phyloP scores from a whole-genome alignment of 2,329 filamentous ascomycete species.

The Gnomoniopsis sp. region DNA sequence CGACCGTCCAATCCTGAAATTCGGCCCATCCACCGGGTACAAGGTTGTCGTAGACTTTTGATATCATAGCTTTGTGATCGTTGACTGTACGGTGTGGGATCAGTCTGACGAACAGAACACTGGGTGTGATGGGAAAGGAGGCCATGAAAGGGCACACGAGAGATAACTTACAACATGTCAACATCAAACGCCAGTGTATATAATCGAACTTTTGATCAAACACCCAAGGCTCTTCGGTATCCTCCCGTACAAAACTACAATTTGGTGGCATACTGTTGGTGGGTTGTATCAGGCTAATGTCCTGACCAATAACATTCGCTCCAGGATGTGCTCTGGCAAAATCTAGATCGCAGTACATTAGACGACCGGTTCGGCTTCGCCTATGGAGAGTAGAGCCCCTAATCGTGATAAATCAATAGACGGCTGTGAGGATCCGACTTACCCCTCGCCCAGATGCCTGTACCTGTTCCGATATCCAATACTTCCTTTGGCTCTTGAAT shows the following conservation, averaged over 20 bases:
- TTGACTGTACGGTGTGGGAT: not conserved
- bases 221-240: slow-evolving; percentile 7
- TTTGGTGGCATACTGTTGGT: slow-evolving; percentile 14
- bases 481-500: slow-evolving; percentile 2
- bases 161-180: not conserved
- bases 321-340: slow-evolving; percentile 5
- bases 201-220: not conserved
- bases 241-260: not conserved
- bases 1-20: not conserved
- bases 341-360: not conserved
- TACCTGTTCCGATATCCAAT: slow-evolving; percentile 6
- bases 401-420: not conserved
- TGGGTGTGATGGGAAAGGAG: not conserved
- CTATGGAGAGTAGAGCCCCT: not conserved
- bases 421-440: slow-evolving; percentile 33
- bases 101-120: not conserved
- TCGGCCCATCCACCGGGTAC: not conserved
- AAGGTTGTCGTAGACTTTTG: not conserved
- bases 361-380: not conserved
- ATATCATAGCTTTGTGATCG: not conserved
- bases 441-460: slow-evolving; percentile 20
- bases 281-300: slow-evolving; percentile 14
- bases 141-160: not conserved
- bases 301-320: slow-evolving; percentile 8
- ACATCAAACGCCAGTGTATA: slow-evolving; percentile 5